Evolutionary conservation across 1,284 basidiomycete species (phyloP), one percentile per base, ranked within the genome.

Genomic region (Caloboletus inedulis): DNA sequence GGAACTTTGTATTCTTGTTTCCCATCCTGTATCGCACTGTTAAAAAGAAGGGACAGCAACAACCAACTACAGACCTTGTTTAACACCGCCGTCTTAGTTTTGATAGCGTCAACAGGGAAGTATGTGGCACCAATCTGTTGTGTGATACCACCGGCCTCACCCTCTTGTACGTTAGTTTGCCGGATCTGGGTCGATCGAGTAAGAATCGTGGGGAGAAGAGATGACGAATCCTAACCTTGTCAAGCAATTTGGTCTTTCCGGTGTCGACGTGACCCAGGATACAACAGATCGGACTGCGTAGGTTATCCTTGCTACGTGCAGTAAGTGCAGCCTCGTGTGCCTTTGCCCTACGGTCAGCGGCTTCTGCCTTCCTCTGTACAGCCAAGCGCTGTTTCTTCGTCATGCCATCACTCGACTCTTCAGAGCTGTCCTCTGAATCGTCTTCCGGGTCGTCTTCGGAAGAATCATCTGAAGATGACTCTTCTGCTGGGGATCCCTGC

Each of bases 81-180:
- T 72, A 99, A 76, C 18, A 97, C 94, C 18, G 78, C 77, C 2
- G 96, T 98, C 80, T 99, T 99, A 51, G 84, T 82, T 72, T 89
- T 85, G 70, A 99, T 97, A 7, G 94, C 94, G n/a, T 95, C 91
- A 45, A 90, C 87, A 43, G 97, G 97, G 85, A 99, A 99, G 79
- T 97, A 99, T 0, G 97, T 99, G n/a, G 97, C 97, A 79, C 97
- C 97, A 62, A 99, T 99, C 70, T 99, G 97, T 74, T 99, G 97
- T 0, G 97, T 99, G 70, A 99, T 99, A 78, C 97, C 97, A 68
- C 97, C 97, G 2, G 97, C 97, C 81, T 99, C 97, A 54, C 97
- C 97, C 71, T 98, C 96, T 77, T 99, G 96, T 18, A 99, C 97
- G 63, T 98, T 98, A 8, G 96, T 99, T 87, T 99, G 96, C 64